Conservation (phyloP, 192 early-diverging fungal species). For the Coemansia interrupta region DNA sequence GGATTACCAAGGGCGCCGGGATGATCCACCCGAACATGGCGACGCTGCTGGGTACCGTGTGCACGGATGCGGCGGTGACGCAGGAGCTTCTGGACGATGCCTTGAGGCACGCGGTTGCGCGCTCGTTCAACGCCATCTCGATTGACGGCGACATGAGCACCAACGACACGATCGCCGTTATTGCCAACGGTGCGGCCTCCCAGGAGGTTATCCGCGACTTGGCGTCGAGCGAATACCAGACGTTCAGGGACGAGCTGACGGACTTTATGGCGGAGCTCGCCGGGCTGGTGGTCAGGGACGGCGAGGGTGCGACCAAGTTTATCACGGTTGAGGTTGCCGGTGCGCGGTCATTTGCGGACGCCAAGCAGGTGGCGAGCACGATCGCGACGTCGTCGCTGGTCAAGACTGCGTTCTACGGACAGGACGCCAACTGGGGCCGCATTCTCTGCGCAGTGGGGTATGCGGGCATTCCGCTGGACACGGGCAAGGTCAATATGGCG, state of each 20-base stretch:
- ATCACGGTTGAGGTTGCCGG: constrained; percentile 82
- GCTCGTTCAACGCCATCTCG: constrained; percentile 92
- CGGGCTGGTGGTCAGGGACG: constrained; percentile 87
- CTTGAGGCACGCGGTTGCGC: constrained; percentile 74
- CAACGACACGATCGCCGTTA: constrained; percentile 86
- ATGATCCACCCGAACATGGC: constrained; percentile 99
- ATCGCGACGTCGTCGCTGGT: constrained; percentile 91
- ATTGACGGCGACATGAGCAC: constrained; percentile 97
- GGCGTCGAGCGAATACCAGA: constrained; percentile 56
- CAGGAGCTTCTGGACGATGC: constrained; percentile 67
- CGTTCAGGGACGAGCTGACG: constrained; percentile 71
- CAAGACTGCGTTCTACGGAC: constrained; percentile 93
- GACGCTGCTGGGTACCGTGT: constrained; percentile 81
- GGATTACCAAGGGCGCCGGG: constrained; percentile 94
- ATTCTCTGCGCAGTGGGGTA: constrained; percentile 91
- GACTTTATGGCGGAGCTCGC: constrained; percentile 85
- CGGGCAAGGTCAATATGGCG: constrained; percentile 69
- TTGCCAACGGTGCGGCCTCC: constrained; percentile 76
- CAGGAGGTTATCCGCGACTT: constrained; percentile 14
- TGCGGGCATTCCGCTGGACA: constrained; percentile 66
- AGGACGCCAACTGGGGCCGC: constrained; percentile 98
- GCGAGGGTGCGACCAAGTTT: constrained; percentile 97
- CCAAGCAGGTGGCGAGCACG: constrained; percentile 77
- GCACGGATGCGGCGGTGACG: constrained; percentile 76
- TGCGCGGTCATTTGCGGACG: constrained; percentile 68